Base-by-base conservation (phyloP, 2,329 filamentous ascomycete genomes). In the Monosporascus sp. region DNA sequence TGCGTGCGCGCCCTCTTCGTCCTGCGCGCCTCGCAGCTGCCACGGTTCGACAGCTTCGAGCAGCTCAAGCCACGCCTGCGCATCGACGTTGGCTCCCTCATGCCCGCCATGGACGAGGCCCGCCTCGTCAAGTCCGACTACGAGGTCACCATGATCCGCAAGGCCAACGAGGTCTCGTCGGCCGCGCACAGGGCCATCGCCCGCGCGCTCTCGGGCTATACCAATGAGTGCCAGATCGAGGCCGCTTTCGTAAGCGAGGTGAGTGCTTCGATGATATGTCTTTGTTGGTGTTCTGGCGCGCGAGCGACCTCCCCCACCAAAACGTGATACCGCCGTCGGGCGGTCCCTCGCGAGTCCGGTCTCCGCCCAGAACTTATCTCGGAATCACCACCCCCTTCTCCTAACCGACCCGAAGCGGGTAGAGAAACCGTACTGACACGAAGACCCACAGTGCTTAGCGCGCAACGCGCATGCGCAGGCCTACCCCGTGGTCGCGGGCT, bases 401-500 rank as follows among this genome's bases (percentile, higher is more conserved):
- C 31, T 14, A 35, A 35, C 31, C 9, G 31, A 35, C 31, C 3
- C 31, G 5, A 35, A 35, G 31, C 31, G 14, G 14, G 9, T 35
- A 35, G 31, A 35, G 31, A 35, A 35, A 3, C 11, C 11, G 31
- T 35, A 35, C 31, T 35, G 31, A 35, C 31, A 35, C 9, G 31
- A 35, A 35, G 31, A 14, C 38, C 38, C 17, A 11, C 38, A 46
- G 22, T 96, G 90, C 67, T 84, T 89, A 49, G 79, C 86, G 7
- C 77, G 80, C 50, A 88, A 88, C 57, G 87, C 89, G 3, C 88
- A 87, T 58, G 76, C 83, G 49, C 89, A 96, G 74, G 86, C 93
- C 0, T 99, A 99, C 67, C 83, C 86, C 47, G 82, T 91, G n/a
- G 97, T 99, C 61, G 90, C 89, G 46, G 93, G 89, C 2, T 84